A percentile compares a stretch with the other conserved stretches of the same genome.
Conservation (phyloP, 2,329 filamentous ascomycete species). For the Davidsoniella neocaledoniae region DNA sequence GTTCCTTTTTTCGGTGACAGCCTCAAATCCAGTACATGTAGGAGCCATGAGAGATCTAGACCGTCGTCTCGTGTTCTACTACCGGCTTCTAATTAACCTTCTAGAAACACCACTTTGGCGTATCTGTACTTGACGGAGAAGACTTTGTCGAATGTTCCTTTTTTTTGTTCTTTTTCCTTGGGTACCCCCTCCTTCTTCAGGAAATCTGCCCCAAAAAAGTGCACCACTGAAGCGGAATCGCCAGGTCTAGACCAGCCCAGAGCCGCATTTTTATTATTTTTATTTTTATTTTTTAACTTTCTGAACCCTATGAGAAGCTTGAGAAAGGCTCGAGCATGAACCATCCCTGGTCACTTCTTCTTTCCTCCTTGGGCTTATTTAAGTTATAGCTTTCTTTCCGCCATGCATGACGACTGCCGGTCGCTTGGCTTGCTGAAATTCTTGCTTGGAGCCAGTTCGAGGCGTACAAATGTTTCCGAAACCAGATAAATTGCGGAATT, state of each 20-base stretch:
- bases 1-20: too few species aligned
- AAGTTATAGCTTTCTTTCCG: too few species aligned
- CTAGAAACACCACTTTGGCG: constrained; percentile 3
- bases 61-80: neutral
- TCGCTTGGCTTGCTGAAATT: too few species aligned
- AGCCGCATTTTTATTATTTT: neutral
- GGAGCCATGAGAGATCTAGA: too few species aligned
- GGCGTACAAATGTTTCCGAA: neutral
- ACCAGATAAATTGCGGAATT: too few species aligned
- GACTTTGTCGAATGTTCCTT: neutral
- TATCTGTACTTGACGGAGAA: neutral
- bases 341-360: too few species aligned
- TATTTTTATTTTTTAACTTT: too few species aligned
- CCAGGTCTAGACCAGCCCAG: constrained; percentile 10
- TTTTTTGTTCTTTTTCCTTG: neutral
- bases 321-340: too few species aligned
- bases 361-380: too few species aligned
- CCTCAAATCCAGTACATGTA: too few species aligned
- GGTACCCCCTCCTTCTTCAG: neutral
- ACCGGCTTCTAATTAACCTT: neutral
- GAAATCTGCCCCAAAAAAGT: neutral
- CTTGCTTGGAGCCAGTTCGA: neutral
- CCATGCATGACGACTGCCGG: too few species aligned
- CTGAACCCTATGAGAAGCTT: too few species aligned
- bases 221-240: constrained; percentile 3